Base-by-base conservation (phyloP, 1,284 basidiomycete genomes). In the Mycena sp. region DNA sequence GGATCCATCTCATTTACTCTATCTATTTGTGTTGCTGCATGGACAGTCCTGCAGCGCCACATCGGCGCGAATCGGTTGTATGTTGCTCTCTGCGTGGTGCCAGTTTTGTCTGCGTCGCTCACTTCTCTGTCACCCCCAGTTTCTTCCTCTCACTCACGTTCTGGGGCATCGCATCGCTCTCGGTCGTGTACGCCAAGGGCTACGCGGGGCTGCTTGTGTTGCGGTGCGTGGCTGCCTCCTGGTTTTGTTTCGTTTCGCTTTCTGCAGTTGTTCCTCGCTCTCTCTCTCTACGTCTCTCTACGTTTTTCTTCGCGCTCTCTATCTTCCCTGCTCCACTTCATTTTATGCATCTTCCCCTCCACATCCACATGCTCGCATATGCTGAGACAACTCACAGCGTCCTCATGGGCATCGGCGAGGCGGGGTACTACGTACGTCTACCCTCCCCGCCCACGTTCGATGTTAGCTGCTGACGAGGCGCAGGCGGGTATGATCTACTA, bases 61-160 rank as follows among this genome's bases (percentile, higher is more conserved):
- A 87, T 87, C 56, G 85, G 85, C 2, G 85, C 85, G 6, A 86
- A 86, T 64, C 76, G 83, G 71, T 87, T 86, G 85, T 54, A 58
- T 16, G 35, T 2, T 44, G 38, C 32, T 35, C 30, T 11, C 37
- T 14, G 19, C n/a, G n/a, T n/a, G n/a, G n/a, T n/a, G n/a, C n/a
- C n/a, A n/a, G n/a, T n/a, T 17, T 29, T 17, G 26, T 23, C 7
- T 38, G 6, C 26, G 23, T n/a, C n/a, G n/a, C n/a, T n/a, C n/a
- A n/a, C n/a, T n/a, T n/a, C n/a, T n/a, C n/a, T n/a, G 37, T 38
- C 17, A 26, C n/a, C 37, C 35, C 17, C 26, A 86, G 85, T 70
- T 86, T 86, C 71, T 86, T 86, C 69, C 70, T 86, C 28, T 81
- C 84, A 4, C 69, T 86, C 10, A 77, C 74, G 0, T 83, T 79